A percentile compares a stretch with the other conserved stretches of the same genome.
Conservation (phyloP, 2,329 filamentous ascomycete species). For the Trichoderma arundinaceum region DNA sequence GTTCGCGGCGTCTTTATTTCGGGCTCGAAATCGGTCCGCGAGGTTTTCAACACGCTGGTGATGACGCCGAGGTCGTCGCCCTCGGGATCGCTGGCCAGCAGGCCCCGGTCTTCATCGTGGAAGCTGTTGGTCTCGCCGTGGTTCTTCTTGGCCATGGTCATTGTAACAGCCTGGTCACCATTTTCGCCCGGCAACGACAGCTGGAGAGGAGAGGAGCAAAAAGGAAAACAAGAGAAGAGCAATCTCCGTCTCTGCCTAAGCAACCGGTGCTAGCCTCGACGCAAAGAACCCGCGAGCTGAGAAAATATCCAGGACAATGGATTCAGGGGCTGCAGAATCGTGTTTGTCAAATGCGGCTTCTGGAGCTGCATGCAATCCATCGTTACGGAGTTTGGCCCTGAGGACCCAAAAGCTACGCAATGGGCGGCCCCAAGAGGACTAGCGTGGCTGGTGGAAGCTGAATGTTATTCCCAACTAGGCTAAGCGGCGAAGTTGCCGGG, state of each 20-base stretch:
- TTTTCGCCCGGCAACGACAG: slow-evolving; percentile 16
- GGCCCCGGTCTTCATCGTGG: slow-evolving; percentile 44
- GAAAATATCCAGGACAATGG: neutral
- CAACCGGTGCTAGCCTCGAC: slow-evolving; percentile 2
- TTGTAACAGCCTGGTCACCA: slow-evolving; percentile 36
- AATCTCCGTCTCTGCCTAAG: neutral
- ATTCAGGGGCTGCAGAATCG: slow-evolving; percentile 25
- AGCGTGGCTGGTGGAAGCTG: neutral
- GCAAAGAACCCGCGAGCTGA: neutral
- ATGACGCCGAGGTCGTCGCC: slow-evolving; percentile 39
- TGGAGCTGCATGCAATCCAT: slow-evolving; percentile 22
- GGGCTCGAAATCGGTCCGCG: slow-evolving; percentile 33
- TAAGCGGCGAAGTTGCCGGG: neutral
- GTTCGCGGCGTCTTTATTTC: slow-evolving; percentile 47
- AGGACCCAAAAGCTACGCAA: slow-evolving; percentile 13
- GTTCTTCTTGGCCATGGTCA: slow-evolving; percentile 43
- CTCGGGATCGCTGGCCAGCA: slow-evolving; percentile 40
- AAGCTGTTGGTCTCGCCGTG: slow-evolving; percentile 39
- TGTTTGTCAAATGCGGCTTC: slow-evolving; percentile 18
- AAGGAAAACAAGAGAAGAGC: neutral
- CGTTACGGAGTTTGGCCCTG: slow-evolving; percentile 22
- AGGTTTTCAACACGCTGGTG: slow-evolving; percentile 34
- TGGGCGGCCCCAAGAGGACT: neutral
- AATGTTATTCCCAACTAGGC: slow-evolving; percentile 10
- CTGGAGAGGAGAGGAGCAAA: neutral